Base-by-base conservation (phyloP, 2,329 filamentous ascomycete genomes). In the Ophiostoma himal-ulmi region DNA sequence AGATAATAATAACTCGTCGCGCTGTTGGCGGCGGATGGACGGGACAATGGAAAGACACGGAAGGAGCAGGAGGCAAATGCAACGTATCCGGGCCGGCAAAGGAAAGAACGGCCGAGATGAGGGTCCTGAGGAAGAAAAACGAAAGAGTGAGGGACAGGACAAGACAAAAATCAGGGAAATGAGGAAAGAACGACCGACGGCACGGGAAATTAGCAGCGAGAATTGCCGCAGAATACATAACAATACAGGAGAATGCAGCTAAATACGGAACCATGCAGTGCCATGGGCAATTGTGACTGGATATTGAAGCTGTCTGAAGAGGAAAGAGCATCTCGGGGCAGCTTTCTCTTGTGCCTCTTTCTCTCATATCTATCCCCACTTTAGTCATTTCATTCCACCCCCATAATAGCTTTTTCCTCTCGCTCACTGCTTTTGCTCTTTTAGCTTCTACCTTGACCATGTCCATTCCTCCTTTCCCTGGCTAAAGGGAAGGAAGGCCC, bases 61-160 rank as follows among this genome's bases (percentile, higher is more conserved):
- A 39, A 65, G 62, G 36, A 65, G 62, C 62, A 39, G 13, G 54
- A 57, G 37, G 10, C 37, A 60, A 69, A 60, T 64, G 60, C 30
- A 37, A 64, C 62, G 36, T 65, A 69, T 37, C 60, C 68, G 68
- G 54, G 62, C 22, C 69, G n/a, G 60, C n/a, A 44, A 44, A 17
- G 68, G 68, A 52, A 69, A 54, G 30, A 57, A 70, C 62, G 44
- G 65, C 64, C 62, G 39, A 44, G 37, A 39, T 57, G 52, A 57
- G 52, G 52, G 52, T 57, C 52, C 22, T 57, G 52, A 17, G n/a
- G n/a, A 11, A 22, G 52, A 57, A 57, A 26, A 10, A 1, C 5
- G 52, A 57, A 57, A 17, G 52, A 57, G 52, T 11, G 44, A 60
- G 69, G 69, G 52, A 30, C 26, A 44, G 37, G 7, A 26, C 65